Base-by-base conservation (phyloP, 2,329 filamentous ascomycete species). In the Chaetomium strumarium region DNA sequence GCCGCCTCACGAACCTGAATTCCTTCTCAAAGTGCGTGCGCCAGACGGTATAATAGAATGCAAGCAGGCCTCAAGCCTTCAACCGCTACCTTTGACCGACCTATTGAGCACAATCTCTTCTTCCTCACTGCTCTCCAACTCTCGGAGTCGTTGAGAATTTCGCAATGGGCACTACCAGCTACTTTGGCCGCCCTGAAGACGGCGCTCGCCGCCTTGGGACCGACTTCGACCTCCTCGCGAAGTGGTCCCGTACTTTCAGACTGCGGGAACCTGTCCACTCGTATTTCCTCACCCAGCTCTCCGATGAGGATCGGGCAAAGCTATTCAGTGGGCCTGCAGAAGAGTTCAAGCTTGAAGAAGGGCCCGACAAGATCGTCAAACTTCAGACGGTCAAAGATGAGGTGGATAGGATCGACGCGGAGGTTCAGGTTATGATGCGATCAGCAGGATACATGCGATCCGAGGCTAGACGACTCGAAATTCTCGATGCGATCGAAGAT, bases 221-320 rank as follows among this genome's bases (percentile, higher is more conserved):
- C 6, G 58, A 62, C 37, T 42, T 62, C 17, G 36, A 48, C 12
- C 50, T 59, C 2, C 30, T 62, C 11, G 58, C 46, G 19, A 60
- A 62, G 29, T 62, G 59, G 59, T 40, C 51, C 7, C 30, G 36
- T 12, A 40, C 43, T 17, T 53, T 56, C 14, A 46, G 49, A 12
- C 12, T 36, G 1, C 49, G 42, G 19, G 39, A 49, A 2, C 50
- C 52, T 16, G 17, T 52, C 9, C 52, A 41, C 20, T 53, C 51
- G 10, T 57, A 52, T 41, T 39, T 53, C 17, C 50, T 62, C 8
- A 53, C 59, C 3, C 41, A 57, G 36, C 54, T 62, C 8, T 62
- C 60, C 1, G 20, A 39, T 7, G 29, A 50, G 6, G 59, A 62
- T 39, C 56, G 58, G 14, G 43, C 47, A 8, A 55, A 53, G 11